phyloP scores from a whole-genome alignment of 2,329 filamentous ascomycete genomes.

The Fusarium verticillioides region DNA sequence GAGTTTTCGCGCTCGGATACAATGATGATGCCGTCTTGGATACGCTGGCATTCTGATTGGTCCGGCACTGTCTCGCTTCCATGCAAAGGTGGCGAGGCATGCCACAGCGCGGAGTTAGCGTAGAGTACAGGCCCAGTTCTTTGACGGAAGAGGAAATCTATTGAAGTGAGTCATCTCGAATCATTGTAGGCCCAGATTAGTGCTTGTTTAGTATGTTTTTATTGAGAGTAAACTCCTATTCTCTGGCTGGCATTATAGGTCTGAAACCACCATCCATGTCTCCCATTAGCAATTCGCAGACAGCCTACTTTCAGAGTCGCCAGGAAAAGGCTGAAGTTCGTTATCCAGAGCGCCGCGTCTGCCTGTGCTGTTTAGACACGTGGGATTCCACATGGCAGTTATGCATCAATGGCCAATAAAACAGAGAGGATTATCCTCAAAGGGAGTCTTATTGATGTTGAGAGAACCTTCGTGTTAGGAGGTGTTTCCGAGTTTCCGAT shows the following conservation, averaged over 20 bases:
- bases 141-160: background rate
- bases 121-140: background rate
- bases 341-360: background rate
- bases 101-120: background rate
- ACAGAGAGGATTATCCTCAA: background rate
- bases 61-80: accelerated
- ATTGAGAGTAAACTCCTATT: too few species aligned
- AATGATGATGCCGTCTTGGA: background rate
- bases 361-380: too few species aligned
- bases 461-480: background rate
- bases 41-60: background rate
- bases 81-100: background rate
- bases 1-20: background rate
- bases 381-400: too few species aligned
- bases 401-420: too few species aligned
- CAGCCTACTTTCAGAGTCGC: too few species aligned
- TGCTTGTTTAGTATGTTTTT: background rate
- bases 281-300: too few species aligned
- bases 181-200: background rate
- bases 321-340: too few species aligned
- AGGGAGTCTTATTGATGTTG: accelerated
- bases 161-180: background rate
- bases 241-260: too few species aligned
- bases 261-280: too few species aligned
- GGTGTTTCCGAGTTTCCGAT: background rate